Percentiles rank a stretch among this genome's conserved stretches.
phyloP scores from a whole-genome alignment of 2,329 filamentous ascomycete genomes.

The Diaporthe vaccinii region DNA sequence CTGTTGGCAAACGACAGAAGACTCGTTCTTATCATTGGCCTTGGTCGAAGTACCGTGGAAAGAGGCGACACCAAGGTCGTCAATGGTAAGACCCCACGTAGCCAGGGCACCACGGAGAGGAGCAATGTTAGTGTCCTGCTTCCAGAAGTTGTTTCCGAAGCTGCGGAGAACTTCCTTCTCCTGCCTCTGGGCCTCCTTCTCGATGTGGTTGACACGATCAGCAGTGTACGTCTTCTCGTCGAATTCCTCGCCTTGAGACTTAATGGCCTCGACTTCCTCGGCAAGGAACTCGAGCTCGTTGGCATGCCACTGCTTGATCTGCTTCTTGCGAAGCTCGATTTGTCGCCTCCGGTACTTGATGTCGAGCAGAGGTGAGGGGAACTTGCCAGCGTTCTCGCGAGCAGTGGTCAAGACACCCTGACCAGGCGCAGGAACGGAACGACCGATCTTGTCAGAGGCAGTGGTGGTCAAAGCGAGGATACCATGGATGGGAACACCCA shows the following conservation, averaged over 20 bases:
- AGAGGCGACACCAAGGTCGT: constrained; percentile 93
- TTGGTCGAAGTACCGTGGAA: constrained; percentile 99
- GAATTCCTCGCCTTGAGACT: constrained; percentile 80
- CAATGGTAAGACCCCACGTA: constrained; percentile 97
- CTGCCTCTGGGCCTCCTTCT: constrained; percentile 88
- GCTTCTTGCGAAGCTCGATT: constrained; percentile 91
- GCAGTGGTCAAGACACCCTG: constrained; percentile 97
- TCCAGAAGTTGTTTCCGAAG: constrained; percentile 99
- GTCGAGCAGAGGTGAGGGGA: constrained; percentile 94
- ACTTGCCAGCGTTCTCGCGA: constrained; percentile 90
- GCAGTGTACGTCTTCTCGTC: constrained; percentile 87
- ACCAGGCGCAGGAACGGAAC: constrained; percentile 94
- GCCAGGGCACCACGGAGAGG: constrained; percentile 95
- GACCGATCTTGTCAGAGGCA: constrained; percentile 98
- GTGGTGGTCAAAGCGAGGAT: constrained; percentile 93
- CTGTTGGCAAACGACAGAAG: constrained; percentile 96
- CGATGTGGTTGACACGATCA: constrained; percentile 88
- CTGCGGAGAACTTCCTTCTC: constrained; percentile 93
- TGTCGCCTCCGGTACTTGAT: constrained; percentile 98
- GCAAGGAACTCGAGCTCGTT: constrained; percentile 93
- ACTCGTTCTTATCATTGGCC: constrained; percentile 99
- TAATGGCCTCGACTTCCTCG: constrained; percentile 93
- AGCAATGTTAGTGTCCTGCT: constrained; percentile 91
- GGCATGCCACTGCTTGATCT: constrained; percentile 97
- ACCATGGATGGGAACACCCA: constrained; percentile 98